Evolutionary conservation across 352 stramenopile genomes (phyloP), one percentile per base, ranked within the genome.

Genomic region (Globisporangium mamillatum): DNA sequence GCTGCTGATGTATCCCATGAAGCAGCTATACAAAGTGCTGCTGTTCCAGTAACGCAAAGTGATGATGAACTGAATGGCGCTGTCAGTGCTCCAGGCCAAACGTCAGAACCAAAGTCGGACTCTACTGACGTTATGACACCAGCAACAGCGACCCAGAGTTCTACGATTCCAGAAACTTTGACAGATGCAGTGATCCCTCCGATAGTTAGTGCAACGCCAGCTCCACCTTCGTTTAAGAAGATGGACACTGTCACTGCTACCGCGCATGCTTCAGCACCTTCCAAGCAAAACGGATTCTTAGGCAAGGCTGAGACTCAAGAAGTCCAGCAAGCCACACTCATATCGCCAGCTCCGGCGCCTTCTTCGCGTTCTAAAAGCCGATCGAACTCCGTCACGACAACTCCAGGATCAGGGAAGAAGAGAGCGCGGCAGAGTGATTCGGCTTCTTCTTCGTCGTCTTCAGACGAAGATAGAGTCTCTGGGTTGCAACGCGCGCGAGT

Each of bases 401-500:
- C 60, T 18, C 20, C 18, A 41, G 20, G 41, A 29, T 27, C 58
- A 12, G 55, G 71, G 18, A 84, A 75, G 63, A 84, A 84, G 29
- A 74, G 77, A 29, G 56, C 63, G 14, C 63, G 77, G 20, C 59
- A 58, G 24, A 64, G 29, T 24, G 72, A 69, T 18, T 71, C 73
- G 0, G 5, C 27, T 0, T 62, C 34, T 46, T 25, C 41, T 16
- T 44, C 58, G 41, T 73, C 71, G 12, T 63, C 60, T 52, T 52
- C 44, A n/a, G 44, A 52, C 0, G 52, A 55, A 14, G 18, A 64
- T 24, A 38, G 50, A 36, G 34, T 32, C 5, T 18, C 63, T 25
- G 27, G 55, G 41, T 61, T 38, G 14, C 57, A 25, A 4, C 75
- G 71, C 67, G 50, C 62, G 24, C 71, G 68, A 64, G 53, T 53